Base-by-base conservation (phyloP, 306 rosid species). In the Medicago ruthenica region DNA sequence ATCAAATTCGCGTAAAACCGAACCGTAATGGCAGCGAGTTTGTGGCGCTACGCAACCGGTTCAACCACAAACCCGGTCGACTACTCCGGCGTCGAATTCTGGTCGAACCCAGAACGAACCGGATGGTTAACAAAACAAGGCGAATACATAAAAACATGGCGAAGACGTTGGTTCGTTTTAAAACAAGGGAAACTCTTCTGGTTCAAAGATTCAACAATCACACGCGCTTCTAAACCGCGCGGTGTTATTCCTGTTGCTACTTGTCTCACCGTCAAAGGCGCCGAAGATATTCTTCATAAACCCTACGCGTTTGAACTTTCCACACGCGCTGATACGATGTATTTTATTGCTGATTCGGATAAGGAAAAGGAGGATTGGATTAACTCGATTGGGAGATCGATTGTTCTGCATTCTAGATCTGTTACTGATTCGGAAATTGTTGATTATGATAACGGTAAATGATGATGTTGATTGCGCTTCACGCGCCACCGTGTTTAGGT, bases 291-390 rank as follows among this genome's bases (percentile, higher is more conserved):
- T 36, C 60, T 88, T 11, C 80, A 83, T 77, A 85, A 85, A 37
- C 87, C 82, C 50, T 76, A 59, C 83, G 81, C 91, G 2, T 88
- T 85, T 64, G 89, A 88, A 60, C 83, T 88, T 7, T 83, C 89
- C 18, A 79, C 87, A 37, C 83, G 86, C 67, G 22, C 86, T 10
- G 89, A 88, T 27, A 85, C 89, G 16, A 85, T 88, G 89, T 85
- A 83, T 84, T 88, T 88, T 87, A 74, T 85, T 81, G 87, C 87
- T 60, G 91, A 83, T 47, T 83, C 89, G 6, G 89, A 87, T 79
- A 86, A 84, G 77, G 91, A 87, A 68, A 87, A 83, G 80, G 91
- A 86, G 79, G 91, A 87, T 13, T 87, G 91, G 94, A 89, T 87
- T 86, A 89, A 86, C 73, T 85, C 91, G 57, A 84, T 89, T 31